Evolutionary conservation across 129 eudicot genomes (phyloP), one percentile per base, ranked within the genome.

Genomic region (Helianthus tuberosus): DNA sequence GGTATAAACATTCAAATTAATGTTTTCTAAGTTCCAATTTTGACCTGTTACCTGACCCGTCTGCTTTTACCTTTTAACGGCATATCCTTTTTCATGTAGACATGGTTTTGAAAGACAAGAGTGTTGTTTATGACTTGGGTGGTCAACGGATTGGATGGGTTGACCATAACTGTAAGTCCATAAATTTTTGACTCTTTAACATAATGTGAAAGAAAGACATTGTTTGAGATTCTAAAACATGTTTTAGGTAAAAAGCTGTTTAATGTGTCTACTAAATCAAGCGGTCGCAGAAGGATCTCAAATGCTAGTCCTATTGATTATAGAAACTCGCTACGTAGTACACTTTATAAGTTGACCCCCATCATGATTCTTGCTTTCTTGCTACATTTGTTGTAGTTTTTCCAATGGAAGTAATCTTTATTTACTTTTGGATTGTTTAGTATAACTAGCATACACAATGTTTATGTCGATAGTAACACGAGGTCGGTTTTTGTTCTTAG

Each of bases 61-160:
- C 20, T 9, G 6, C 11, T 64, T 38, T 64, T 64, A 59, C 72
- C 25, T 71, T 58, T 63, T 17, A 57, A 55, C 13, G 49, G 16
- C 8, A 29, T 50, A 13, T 59, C 52, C n/a, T 61, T 20, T 79
- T 74, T 58, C 43, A 27, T 75, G 81, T 91, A 90, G 98, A 94
- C 79, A 85, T 94, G 74, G 93, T 94, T 66, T 71, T 90, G 75
- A 88, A 94, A 86, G 96, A 90, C 85, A 94, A 90, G 85, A 76
- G 84, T 59, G 79, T 94, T 74, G 97, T 90, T 29, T 90, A 94
- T 69, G 97, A 94, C 84, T 68, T 94, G 75, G 98, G 86, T 77
- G 89, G 85, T 75, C 98, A 90, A 75, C 75, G 96, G 71, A 81
- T 94, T 50, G 96, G 98, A 81, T 90, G 97, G 98, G 96, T 85